These are phyloP conservation scores for Sphagnum magellanicum DNA, from an alignment of 228 moss, liverwort and hornwort genomes.

Conservation along the genomic window DNA sequence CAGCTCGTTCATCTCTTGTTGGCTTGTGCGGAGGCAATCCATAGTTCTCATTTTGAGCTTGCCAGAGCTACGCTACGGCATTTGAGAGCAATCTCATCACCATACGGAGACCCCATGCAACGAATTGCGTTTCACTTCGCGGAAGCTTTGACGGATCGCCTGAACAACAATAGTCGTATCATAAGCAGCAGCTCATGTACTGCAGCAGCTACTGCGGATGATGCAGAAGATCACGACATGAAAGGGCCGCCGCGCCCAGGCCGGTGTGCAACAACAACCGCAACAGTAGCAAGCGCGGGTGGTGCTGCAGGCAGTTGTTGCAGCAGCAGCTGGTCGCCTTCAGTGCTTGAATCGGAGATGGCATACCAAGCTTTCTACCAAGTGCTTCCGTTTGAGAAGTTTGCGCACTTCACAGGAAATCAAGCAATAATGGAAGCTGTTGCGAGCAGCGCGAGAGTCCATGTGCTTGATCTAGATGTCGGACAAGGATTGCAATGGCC, in stretches of 20 bases:
- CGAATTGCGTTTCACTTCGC: constrained; percentile 67
- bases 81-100: constrained; percentile 38
- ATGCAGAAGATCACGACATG: not conserved
- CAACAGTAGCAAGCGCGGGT: too few relatives aligned
- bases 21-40: constrained; percentile 59
- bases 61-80: constrained; percentile 55
- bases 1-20: constrained; percentile 59
- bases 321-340: too few relatives aligned
- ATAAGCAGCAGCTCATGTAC: constrained; percentile 4
- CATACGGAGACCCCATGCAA: constrained; percentile 64
- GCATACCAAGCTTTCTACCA: constrained; percentile 53
- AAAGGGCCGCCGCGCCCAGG: not conserved
- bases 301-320: too few relatives aligned
- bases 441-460: constrained; percentile 37
- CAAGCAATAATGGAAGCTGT: constrained; percentile 54
- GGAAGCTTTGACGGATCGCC: constrained; percentile 45
- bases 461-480: constrained; percentile 62
- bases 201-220: not conserved
- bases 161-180: constrained; percentile 12
- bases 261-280: constrained; percentile 10
- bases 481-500: constrained; percentile 72
- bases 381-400: constrained; percentile 44
- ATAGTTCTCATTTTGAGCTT: constrained; percentile 25
- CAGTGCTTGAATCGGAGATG: constrained; percentile 9
- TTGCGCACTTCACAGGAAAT: constrained; percentile 63